Evolutionary conservation across 2,329 filamentous ascomycete species (phyloP), one percentile per base, ranked within the genome.

Genomic region (Aspergillus sp.): DNA sequence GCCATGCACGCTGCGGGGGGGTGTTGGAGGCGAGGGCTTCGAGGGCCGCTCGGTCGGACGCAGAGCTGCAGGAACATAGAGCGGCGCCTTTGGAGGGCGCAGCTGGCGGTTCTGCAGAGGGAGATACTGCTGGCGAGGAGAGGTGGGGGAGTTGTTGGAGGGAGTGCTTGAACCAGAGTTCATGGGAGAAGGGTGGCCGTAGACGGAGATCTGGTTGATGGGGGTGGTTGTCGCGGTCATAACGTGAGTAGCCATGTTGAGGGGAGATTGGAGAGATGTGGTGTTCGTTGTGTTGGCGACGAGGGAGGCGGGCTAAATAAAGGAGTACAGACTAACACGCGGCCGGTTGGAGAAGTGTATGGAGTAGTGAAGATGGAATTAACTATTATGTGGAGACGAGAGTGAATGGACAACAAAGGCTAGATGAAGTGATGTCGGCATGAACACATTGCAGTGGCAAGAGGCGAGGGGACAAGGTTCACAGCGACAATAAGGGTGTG

Each of bases 61-160:
- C 61, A 88, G 75, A 7, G 82, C 85, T 11, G 86, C 86, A 22
- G 86, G 86, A 20, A 87, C 81, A 68, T 87, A 87, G 51, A 87
- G 77, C 33, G 85, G 84, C 20, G 80, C 79, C 70, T 86, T 85
- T 49, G 80, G 80, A 20, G 83, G 83, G 55, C 84, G 82, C 58
- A 87, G 73, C 72, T 86, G 83, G 60, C 82, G 81, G 22, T 79
- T 78, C 60, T 82, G 80, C 46, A 77, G 62, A 3, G 74, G 75
- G 9, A 76, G 66, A 51, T 69, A 70, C 59, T 74, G 69, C 15
- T 70, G 68, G 22, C 77, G 77, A 48, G 82, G 81, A 6, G 82
- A 80, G 17, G 80, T 79, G 20, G 82, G 82, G 30, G 82, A 84
- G 61, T 81, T 77, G 71, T 83, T 82, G 61, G 76, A 72, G 19